Conservation (phyloP, 345 rosid genomes). For the Pistacia atlantica region DNA sequence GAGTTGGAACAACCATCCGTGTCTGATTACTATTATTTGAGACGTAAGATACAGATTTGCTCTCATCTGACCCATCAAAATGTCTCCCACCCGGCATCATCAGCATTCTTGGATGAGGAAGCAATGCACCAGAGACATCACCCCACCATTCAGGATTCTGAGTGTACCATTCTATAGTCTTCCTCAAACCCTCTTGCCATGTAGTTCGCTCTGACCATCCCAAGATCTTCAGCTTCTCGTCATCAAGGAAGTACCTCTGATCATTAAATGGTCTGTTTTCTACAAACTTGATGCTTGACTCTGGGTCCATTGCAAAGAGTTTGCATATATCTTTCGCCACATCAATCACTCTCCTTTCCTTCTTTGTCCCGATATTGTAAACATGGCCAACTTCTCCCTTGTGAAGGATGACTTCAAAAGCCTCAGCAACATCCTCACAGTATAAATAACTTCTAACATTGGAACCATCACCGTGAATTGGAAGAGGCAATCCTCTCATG, state of each 20-base stretch:
- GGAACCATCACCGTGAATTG: slow-evolving; percentile 70
- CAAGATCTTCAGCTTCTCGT: slow-evolving; percentile 72
- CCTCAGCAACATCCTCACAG: slow-evolving; percentile 77
- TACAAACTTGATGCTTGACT: slow-evolving; percentile 57
- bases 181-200: slow-evolving; percentile 86
- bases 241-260: slow-evolving; percentile 95
- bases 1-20: slow-evolving; percentile 65
- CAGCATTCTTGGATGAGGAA: slow-evolving; percentile 89
- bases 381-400: slow-evolving; percentile 78
- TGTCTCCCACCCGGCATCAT: slow-evolving; percentile 92
- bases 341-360: slow-evolving; percentile 70
- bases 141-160: slow-evolving; percentile 96
- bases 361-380: slow-evolving; percentile 70
- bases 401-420: slow-evolving; percentile 67
- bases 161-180: slow-evolving; percentile 82
- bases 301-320: slow-evolving; percentile 53
- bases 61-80: slow-evolving; percentile 67
- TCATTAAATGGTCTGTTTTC: slow-evolving; percentile 81
- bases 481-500: slow-evolving; percentile 61
- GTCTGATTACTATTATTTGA: slow-evolving; percentile 46
- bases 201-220: slow-evolving; percentile 82
- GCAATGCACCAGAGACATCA: slow-evolving; percentile 85
- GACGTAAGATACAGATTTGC: slow-evolving; percentile 32
- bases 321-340: slow-evolving; percentile 67
- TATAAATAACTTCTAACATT: slow-evolving; percentile 69